Percentiles rank a stretch among this genome's conserved stretches.
phyloP scores from a whole-genome alignment of 2,329 filamentous ascomycete genomes.

The Diaporthe sp. region DNA sequence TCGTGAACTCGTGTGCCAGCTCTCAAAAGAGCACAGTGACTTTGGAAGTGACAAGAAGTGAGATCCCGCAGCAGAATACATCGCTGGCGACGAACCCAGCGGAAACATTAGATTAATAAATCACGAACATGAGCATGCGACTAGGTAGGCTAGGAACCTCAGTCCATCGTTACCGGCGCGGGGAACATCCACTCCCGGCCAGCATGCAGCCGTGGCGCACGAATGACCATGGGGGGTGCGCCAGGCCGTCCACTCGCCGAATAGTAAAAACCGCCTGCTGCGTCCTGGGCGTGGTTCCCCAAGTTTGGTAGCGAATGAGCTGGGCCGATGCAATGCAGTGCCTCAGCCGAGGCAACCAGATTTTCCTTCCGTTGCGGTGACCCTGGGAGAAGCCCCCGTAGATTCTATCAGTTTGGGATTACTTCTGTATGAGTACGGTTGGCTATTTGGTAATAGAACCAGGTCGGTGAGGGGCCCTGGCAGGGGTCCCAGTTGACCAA shows the following conservation, averaged over 20 bases:
- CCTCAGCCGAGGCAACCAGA: background rate
- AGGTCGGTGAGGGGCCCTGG: background rate
- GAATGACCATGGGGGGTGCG: slow-evolving; percentile 6
- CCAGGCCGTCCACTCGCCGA: background rate
- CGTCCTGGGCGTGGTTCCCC: background rate
- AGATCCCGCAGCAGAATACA: too few species aligned
- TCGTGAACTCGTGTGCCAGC: background rate
- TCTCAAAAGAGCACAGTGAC: background rate
- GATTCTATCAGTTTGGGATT: background rate
- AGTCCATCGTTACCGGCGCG: background rate
- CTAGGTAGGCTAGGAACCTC: background rate
- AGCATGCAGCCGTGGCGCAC: slow-evolving; percentile 16
- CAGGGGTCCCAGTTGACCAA: background rate
- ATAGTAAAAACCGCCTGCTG: background rate
- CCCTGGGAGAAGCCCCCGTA: background rate
- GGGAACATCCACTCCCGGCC: background rate
- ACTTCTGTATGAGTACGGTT: background rate
- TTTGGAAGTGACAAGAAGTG: background rate
- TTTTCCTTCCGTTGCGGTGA: background rate
- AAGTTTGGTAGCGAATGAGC: slow-evolving; percentile 18
- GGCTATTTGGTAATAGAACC: background rate
- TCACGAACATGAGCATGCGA: background rate
- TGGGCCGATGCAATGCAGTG: slow-evolving; percentile 10
- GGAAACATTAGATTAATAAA: background rate
- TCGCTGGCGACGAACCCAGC: background rate